Evolutionary conservation across 352 stramenopile species (phyloP), one percentile per base, ranked within the genome.

Genomic region (Phytophthora parvispora): DNA sequence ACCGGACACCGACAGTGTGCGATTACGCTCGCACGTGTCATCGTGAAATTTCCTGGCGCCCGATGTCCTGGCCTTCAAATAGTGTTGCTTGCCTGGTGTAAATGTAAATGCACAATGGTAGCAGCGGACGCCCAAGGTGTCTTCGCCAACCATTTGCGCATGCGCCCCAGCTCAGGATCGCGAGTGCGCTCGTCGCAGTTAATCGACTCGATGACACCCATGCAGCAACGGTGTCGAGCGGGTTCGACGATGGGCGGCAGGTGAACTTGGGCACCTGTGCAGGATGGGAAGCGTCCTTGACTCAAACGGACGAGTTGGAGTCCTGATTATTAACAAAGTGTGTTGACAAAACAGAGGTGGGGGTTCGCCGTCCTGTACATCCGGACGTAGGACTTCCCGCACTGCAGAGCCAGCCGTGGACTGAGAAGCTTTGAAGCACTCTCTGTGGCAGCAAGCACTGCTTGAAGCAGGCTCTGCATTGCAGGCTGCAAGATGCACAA

Each of bases 371-470:
- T n/a, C n/a, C n/a, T n/a, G n/a, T n/a, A 70, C 63, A 70, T 65
- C 48, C 54, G 47, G 55, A 70, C 27, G 28, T 48, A 32, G 54
- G n/a, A n/a, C 34, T 70, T 70, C 54, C 63, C 63, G 63, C 15
- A 34, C 63, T n/a, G n/a, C 36, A 47, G 47, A 56, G 27, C 32
- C 63, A 60, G 34, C 45, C 53, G 61, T 31, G n/a, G n/a, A n/a
- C n/a, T n/a, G n/a, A n/a, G n/a, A n/a, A 61, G 38, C 38, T 67
- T 67, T 67, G 64, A 45, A 57, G 57, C 43, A 55, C 45, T 49
- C 24, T 31, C 58, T 53, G 24, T 20, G 20, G 25, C 32, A 58
- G 10, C 48, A 67, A 42, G 29, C 55, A 9, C 36, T 43, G 2
- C 34, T 10, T 34, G 29, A 6, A 34, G 29, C 29, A 34, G 9